Base-by-base conservation (phyloP, 2,329 filamentous ascomycete genomes). In the Claviceps monticola region DNA sequence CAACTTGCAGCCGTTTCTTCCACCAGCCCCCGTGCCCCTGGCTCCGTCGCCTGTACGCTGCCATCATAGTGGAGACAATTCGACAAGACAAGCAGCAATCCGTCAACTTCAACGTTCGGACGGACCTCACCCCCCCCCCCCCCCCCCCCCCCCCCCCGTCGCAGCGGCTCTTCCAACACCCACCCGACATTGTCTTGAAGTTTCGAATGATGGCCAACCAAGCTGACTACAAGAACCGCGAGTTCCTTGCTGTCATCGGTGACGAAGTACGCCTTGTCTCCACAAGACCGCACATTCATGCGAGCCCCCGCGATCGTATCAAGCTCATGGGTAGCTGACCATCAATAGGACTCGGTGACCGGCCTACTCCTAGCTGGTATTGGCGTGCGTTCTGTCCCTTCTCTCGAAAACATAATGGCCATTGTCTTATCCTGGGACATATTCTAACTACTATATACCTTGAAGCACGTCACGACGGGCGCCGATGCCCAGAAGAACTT, bases 401-500 rank as follows among this genome's bases (percentile, higher is more conserved):
- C 11, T 4, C n/a, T 9, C 34, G 8, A 2, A 21, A 9, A 5
- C 19, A 44, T 2, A 11, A 34, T 44, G 11, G 13, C 23, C 21
- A 6, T 23, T 41, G 16, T n/a, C 17, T 16, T n/a, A 41, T 17
- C 16, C 11, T 23, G 11, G 2, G 13, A 16, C 23, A 14, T 26
- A 7, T 17, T 14, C 16, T 49, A 23, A 49, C 13, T 7, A 17
- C 29, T 17, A 11, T 2, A n/a, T 45, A 4, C 13, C 29, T 5
- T 14, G 23, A 13, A 96, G 90, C 91, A 97, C 68, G 90, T 97
- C 56, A 95, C 89, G 16, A 78, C 84, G 51, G 85, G 88, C 6
- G 88, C 91, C 45, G 88, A 95, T 65, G 80, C 86, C 41, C 86
- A 96, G 66, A 95, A 95, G 75, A 98, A 98, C 76, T 98, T 96